phyloP scores from a whole-genome alignment of 2,329 filamentous ascomycete species.

The Zasmidium angulare region DNA sequence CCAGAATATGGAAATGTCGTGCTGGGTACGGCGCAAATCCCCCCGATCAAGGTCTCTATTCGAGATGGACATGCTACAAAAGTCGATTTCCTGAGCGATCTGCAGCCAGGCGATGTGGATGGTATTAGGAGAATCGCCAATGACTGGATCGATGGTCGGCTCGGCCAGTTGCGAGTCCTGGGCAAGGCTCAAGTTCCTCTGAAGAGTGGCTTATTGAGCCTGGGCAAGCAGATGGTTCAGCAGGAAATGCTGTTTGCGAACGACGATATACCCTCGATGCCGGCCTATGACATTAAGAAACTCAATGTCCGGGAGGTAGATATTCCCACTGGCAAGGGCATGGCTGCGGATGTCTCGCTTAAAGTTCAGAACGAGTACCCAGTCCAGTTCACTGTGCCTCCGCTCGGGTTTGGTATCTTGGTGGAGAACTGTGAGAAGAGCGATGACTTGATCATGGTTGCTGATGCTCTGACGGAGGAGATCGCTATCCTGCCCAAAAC shows the following conservation, averaged over 20 bases:
- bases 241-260: conserved; percentile 76
- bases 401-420: conserved; percentile 79
- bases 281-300: conserved; percentile 77
- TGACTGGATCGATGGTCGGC: conserved; percentile 80
- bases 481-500: conserved; percentile 68
- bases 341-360: conserved; percentile 78
- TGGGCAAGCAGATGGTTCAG: conserved; percentile 74
- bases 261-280: conserved; percentile 70
- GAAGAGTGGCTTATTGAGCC: conserved; percentile 73
- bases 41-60: conserved; percentile 72
- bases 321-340: conserved; percentile 58
- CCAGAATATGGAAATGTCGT: conserved; percentile 79
- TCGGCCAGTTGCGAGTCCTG: conserved; percentile 68
- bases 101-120: conserved; percentile 73
- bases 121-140: conserved; percentile 78
- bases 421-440: conserved; percentile 75
- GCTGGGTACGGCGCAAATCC: conserved; percentile 74
- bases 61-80: conserved; percentile 74
- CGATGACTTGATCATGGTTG: conserved; percentile 75
- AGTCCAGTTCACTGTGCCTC: conserved; percentile 71
- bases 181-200: conserved; percentile 72
- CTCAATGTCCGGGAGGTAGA: conserved; percentile 75
- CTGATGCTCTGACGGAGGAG: conserved; percentile 67
- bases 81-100: conserved; percentile 75
- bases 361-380: conserved; percentile 74